These are phyloP conservation scores for Streptanthus diversifolius DNA, from an alignment of 345 rosid species.

Conservation along the genomic window DNA sequence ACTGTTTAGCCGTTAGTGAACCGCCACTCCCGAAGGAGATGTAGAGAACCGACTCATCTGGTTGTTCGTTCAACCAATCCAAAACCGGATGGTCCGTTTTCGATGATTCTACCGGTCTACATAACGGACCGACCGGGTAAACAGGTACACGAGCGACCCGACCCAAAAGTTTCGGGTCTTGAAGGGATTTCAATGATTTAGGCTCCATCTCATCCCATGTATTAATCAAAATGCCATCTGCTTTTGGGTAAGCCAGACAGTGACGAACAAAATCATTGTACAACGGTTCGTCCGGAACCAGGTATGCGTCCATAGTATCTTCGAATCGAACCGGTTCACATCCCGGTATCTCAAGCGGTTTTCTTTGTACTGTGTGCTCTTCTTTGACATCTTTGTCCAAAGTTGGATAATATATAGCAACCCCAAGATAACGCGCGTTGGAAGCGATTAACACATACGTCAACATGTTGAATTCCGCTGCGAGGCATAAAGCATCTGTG, in stretches of 20 bases:
- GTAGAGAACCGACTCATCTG: constrained; percentile 49
- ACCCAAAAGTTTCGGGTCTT: constrained; percentile 34
- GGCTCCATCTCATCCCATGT: constrained; percentile 49
- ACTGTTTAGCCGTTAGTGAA: constrained; percentile 44
- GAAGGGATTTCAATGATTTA: constrained; percentile 24
- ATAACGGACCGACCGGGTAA: constrained; percentile 53
- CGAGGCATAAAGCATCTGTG: constrained; percentile 45
- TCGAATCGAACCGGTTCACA: constrained; percentile 45
- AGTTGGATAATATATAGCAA: constrained; percentile 38
- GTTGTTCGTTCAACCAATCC: constrained; percentile 55
- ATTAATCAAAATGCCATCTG: constrained; percentile 56
- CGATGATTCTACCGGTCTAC: constrained; percentile 10
- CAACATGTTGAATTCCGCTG: constrained; percentile 44
- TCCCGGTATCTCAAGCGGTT: constrained; percentile 48
- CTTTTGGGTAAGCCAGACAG: constrained; percentile 34
- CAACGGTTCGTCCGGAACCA: constrained; percentile 23
- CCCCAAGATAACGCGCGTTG: constrained; percentile 59
- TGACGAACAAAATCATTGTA: constrained; percentile 13
- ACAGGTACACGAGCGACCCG: constrained; percentile 32
- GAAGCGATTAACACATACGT: constrained; percentile 46
- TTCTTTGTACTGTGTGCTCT: constrained; percentile 17
- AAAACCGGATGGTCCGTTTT: not conserved
- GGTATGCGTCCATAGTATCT: constrained; percentile 41
- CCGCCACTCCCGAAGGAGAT: constrained; percentile 77
- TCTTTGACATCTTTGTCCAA: constrained; percentile 30